Evolutionary conservation across 805 yeast species (phyloP), one percentile per base, ranked within the genome.

Genomic region (Yamadazyma nakazawae): DNA sequence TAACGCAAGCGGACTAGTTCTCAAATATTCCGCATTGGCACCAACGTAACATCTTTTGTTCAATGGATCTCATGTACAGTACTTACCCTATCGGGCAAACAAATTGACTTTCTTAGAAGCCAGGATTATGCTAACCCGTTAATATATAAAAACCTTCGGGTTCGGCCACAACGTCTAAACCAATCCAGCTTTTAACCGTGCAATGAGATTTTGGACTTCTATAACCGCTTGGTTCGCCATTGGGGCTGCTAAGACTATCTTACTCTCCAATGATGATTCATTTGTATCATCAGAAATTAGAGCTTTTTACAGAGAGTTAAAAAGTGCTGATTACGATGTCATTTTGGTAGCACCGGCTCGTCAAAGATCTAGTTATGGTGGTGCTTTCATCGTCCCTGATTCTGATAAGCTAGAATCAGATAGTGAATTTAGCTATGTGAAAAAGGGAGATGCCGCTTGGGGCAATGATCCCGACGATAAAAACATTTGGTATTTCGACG

Each of bases 231-330:
- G 42, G 28, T 14, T 37, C 14, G 6, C 39, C 10, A 11, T 34
- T 2, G 49, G 12, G 14, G 17, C 35, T 5, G 18, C 35, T 24
- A 50, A 50, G 35, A 45, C 51, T 2, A 42, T 50, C 10, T 59
- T 78, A 17, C 64, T 78, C 34, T 72, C 81, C 50, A 79, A 80
- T 54, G 84, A 80, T 56, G 84, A 80, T 52, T 74, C 78, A 16
- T 80, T 80, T 79, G 76, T 75, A 2, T 64, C 82, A 5, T 75
- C 82, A 40, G 78, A 78, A 56, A 76, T 80, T 57, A 73, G 84
- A 58, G 80, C 83, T 13, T 61, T 79, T 11, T 80, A 79, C 70
- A 61, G 71, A 43, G 77, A 67, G 31, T 68, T 78, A 50, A 68
- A 59, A 24, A 54, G 56, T 10, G 80, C 76, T n/a, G 80, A 80